Percentiles rank a stretch among this genome's conserved stretches.
Evolutionary conservation across 495 filamentous ascomycete genomes (phyloP).

Genomic region (Penicillium tannophilum): DNA sequence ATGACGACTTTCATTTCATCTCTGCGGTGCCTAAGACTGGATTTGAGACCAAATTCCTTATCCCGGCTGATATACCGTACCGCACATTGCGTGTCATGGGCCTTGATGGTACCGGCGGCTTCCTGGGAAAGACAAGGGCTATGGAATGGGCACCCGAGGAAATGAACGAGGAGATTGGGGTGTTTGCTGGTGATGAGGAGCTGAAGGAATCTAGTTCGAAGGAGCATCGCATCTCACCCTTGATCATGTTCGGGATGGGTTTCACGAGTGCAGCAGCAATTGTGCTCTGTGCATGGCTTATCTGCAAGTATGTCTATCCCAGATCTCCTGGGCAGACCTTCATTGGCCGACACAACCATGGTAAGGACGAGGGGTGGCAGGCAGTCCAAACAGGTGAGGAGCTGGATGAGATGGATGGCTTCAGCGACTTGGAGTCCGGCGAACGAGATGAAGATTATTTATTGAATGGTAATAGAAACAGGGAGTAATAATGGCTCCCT

Average conservation of each 20-base stretch:
- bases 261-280: slow-evolving; percentile 12
- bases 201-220: background rate
- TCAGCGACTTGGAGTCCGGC: slow-evolving; percentile 13
- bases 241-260: slow-evolving; percentile 15
- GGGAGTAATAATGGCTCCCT: background rate
- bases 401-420: slow-evolving; percentile 16
- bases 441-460: slow-evolving; percentile 1
- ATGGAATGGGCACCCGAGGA: slow-evolving; percentile 20
- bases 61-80: slow-evolving; percentile 18
- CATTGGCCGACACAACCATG: background rate
- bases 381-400: slow-evolving; percentile 7
- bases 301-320: slow-evolving; percentile 1
- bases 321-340: background rate
- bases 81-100: slow-evolving; percentile 18
- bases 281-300: slow-evolving; percentile 14
- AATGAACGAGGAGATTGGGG: slow-evolving; percentile 10
- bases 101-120: slow-evolving; percentile 12
- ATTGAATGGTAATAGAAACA: background rate
- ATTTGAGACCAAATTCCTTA: slow-evolving; percentile 37
- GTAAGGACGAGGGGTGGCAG: background rate
- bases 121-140: slow-evolving; percentile 7
- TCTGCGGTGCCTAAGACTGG: slow-evolving; percentile 31
- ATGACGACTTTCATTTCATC: slow-evolving; percentile 24
- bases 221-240: background rate
- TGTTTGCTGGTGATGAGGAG: slow-evolving; percentile 7